Percentiles rank a stretch among this genome's conserved stretches.
phyloP scores from a whole-genome alignment of 768 basidiomycete genomes.

The Ephemerocybe angulata region DNA sequence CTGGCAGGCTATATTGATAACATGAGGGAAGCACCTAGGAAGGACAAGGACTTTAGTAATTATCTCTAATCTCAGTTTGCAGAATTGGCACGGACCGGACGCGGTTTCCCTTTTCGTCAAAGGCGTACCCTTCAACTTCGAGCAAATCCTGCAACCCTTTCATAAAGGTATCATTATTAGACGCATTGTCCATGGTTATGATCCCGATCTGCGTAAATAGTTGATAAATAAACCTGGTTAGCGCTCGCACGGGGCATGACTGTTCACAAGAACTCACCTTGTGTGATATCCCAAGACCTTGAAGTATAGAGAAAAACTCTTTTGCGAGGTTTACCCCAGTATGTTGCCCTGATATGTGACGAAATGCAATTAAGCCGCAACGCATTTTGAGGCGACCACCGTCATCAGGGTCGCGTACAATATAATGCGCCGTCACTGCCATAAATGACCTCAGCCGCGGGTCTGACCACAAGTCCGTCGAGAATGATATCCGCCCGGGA shows the following conservation, averaged over 20 bases:
- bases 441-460: slow-evolving; percentile 33
- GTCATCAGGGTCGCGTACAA: slow-evolving; percentile 15
- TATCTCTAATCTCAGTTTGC: background rate
- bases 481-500: slow-evolving; percentile 32
- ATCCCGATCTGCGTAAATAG: slow-evolving; percentile 9
- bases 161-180: slow-evolving; percentile 27
- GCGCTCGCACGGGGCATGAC: too few species aligned
- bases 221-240: too few species aligned
- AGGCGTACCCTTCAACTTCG: background rate
- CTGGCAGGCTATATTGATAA: slow-evolving; percentile 10
- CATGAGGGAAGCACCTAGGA: background rate
- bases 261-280: slow-evolving; percentile 18
- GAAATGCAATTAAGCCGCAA: slow-evolving; percentile 34
- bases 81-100: background rate
- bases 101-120: background rate
- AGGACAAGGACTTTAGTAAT: background rate
- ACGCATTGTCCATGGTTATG: slow-evolving; percentile 35
- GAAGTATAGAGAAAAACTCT: slow-evolving; percentile 29
- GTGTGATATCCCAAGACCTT: slow-evolving; percentile 21
- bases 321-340: slow-evolving; percentile 34
- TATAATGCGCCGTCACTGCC: slow-evolving; percentile 43
- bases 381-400: slow-evolving; percentile 23
- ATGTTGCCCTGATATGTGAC: slow-evolving; percentile 32
- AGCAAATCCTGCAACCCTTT: background rate
- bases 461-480: slow-evolving; percentile 37